A percentile compares a stretch with the other conserved stretches of the same genome.
Conservation (phyloP, 768 basidiomycete species). For the Basidioascus undulatus region DNA sequence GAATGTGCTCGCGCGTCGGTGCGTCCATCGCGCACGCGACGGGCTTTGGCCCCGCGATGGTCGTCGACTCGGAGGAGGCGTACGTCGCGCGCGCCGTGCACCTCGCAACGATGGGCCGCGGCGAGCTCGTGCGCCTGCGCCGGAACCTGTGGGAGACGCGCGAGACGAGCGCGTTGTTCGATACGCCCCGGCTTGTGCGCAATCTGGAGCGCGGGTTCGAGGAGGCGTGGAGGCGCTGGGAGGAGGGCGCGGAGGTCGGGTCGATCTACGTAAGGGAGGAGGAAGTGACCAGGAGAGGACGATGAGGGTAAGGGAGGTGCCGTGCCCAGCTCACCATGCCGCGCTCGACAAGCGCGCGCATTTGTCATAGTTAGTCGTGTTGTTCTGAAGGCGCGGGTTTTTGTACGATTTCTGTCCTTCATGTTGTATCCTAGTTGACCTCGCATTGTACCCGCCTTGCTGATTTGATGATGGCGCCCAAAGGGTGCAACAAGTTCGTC, state of each 20-base stretch:
- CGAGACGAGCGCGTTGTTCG: conserved; percentile 26
- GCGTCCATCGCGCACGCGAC: conserved; percentile 28
- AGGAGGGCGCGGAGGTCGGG: conserved; percentile 12
- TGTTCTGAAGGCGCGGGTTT: no score
- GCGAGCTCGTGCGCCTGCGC: conserved; percentile 23
- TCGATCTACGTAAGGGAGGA: no score
- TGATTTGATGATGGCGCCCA: no score
- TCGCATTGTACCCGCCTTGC: no score
- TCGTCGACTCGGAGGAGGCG: conserved; percentile 23
- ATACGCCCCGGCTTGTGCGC: conserved; percentile 26
- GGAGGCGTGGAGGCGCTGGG: conserved; percentile 28
- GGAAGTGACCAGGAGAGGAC: no score
- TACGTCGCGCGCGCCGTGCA: conserved; percentile 27
- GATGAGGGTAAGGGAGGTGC: no score
- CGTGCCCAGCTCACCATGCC: no score
- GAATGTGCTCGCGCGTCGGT: conserved; percentile 30
- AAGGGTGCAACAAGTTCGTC: no score
- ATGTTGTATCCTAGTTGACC: no score
- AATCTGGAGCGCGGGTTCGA: conserved; percentile 25
- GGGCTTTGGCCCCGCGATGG: conserved; percentile 27
- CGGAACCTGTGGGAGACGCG: conserved; percentile 23
- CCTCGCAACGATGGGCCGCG: conserved; percentile 18
- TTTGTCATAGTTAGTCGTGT: no score
- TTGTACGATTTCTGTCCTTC: no score
- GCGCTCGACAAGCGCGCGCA: no score